Percentiles rank a stretch among this genome's conserved stretches.
Conservation (phyloP, 2,329 filamentous ascomycete species). For the Fusarium proliferatum region DNA sequence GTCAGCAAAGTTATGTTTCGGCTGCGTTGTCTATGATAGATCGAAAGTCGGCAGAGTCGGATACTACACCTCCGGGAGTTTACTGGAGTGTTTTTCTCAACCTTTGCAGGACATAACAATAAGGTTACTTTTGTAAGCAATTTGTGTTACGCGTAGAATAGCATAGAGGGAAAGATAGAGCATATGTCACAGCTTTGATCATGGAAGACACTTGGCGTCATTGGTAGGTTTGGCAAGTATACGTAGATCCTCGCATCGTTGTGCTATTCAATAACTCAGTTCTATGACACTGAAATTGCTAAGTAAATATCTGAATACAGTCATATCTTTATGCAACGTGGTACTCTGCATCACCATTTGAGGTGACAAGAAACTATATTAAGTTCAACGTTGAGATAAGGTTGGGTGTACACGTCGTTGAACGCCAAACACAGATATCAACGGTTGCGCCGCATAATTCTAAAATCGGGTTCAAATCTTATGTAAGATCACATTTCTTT, state of each 20-base stretch:
- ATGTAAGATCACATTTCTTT: not conserved
- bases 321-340: not conserved
- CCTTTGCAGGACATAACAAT: not conserved
- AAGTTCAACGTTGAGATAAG: slow-evolving; percentile 11
- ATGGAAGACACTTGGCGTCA: not conserved
- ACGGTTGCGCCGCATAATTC: not conserved
- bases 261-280: not conserved
- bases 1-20: not conserved
- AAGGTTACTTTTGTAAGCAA: not conserved
- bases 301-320: not conserved
- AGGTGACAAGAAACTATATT: not conserved
- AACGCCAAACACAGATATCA: slow-evolving; percentile 1
- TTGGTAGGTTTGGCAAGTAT: not conserved
- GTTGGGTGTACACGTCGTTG: slow-evolving; percentile 7
- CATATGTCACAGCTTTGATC: not conserved
- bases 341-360: not conserved
- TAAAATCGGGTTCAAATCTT: not conserved
- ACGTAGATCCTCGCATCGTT: no score
- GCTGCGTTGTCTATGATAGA: not conserved
- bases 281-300: not conserved
- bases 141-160: not conserved
- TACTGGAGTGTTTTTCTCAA: not conserved
- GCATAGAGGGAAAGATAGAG: not conserved
- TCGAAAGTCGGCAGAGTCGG: not conserved
- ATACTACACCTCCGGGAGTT: not conserved